These are phyloP conservation scores for Cyberlindnera mycetangii DNA, from an alignment of 805 yeast genomes.

Conservation along the genomic window DNA sequence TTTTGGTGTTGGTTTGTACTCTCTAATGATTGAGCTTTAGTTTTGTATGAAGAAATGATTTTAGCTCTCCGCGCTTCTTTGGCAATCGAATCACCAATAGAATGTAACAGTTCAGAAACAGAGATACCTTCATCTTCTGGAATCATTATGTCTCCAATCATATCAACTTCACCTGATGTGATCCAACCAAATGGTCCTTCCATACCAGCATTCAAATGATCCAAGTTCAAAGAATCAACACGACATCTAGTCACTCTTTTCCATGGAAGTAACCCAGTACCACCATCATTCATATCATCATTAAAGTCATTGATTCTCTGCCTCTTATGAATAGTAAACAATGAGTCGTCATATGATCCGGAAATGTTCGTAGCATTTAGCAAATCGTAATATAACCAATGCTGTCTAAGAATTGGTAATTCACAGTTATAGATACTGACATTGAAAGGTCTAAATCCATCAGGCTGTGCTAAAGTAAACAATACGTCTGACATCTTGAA, in stretches of 20 bases:
- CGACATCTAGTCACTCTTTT: constrained; percentile 71
- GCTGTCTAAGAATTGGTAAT: constrained; percentile 74
- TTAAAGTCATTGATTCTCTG: constrained; percentile 53
- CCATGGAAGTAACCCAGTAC: constrained; percentile 38
- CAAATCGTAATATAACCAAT: constrained; percentile 90
- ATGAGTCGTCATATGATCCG: constrained; percentile 90
- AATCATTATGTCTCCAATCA: constrained; percentile 86
- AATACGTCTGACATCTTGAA: constrained; percentile 82
- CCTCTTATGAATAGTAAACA: constrained; percentile 85
- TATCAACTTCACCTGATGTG: constrained; percentile 84
- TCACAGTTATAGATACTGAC: constrained; percentile 89
- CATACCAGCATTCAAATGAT: constrained; percentile 86
- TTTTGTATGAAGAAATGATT: constrained; percentile 19
- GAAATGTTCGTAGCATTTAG: constrained; percentile 80
- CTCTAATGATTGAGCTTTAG: too few species aligned
- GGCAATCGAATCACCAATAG: constrained; percentile 44
- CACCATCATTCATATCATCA: constrained; percentile 21
- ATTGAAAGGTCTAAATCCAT: constrained; percentile 75
- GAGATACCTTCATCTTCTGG: constrained; percentile 61
- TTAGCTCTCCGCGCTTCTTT: constrained; percentile 44
- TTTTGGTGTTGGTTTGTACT: constrained; percentile 14
- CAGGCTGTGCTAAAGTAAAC: constrained; percentile 79
- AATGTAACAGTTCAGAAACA: constrained; percentile 45
- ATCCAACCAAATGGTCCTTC: constrained; percentile 99
- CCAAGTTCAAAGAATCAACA: constrained; percentile 80